Conservation (phyloP, 2,329 filamentous ascomycete species). For the Orbilia brochopaga region DNA sequence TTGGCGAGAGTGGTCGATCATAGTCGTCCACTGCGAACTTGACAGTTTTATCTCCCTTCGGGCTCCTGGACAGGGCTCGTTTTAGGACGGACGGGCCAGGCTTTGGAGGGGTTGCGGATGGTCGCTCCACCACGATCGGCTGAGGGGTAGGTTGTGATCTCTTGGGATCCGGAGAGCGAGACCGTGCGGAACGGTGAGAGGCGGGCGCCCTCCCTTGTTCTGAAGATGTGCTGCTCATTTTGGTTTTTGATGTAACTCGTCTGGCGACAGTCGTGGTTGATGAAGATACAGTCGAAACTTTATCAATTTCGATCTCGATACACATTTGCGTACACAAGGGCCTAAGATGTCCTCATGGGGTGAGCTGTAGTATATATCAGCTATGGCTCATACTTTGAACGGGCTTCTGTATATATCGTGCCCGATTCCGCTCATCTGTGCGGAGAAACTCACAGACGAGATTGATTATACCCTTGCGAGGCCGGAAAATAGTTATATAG, state of each 20-base stretch:
- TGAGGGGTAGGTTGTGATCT: slow-evolving; percentile 22
- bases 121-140: slow-evolving; percentile 35
- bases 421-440: not conserved
- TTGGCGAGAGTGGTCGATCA: slow-evolving; percentile 45
- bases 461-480: too few relatives aligned
- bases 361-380: slow-evolving; percentile 4
- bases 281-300: slow-evolving; percentile 48
- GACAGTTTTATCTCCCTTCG: slow-evolving; percentile 45
- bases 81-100: slow-evolving; percentile 41
- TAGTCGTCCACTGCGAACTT: slow-evolving; percentile 50
- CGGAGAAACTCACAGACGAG: not conserved
- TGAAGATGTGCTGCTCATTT: slow-evolving; percentile 34
- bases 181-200: slow-evolving; percentile 12
- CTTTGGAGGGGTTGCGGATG: slow-evolving; percentile 24
- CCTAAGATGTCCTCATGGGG: slow-evolving; percentile 27
- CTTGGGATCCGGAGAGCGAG: slow-evolving; percentile 34
- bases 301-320: slow-evolving; percentile 50
- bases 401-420: not conserved
- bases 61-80: slow-evolving; percentile 36
- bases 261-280: slow-evolving; percentile 41
- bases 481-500: too few relatives aligned
- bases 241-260: slow-evolving; percentile 37
- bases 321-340: slow-evolving; percentile 33
- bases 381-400: not conserved
- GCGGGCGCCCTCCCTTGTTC: slow-evolving; percentile 28